Evolutionary conservation across 2,329 filamentous ascomycete species (phyloP).

Genomic region (Paraconiothyrium brasiliense): DNA sequence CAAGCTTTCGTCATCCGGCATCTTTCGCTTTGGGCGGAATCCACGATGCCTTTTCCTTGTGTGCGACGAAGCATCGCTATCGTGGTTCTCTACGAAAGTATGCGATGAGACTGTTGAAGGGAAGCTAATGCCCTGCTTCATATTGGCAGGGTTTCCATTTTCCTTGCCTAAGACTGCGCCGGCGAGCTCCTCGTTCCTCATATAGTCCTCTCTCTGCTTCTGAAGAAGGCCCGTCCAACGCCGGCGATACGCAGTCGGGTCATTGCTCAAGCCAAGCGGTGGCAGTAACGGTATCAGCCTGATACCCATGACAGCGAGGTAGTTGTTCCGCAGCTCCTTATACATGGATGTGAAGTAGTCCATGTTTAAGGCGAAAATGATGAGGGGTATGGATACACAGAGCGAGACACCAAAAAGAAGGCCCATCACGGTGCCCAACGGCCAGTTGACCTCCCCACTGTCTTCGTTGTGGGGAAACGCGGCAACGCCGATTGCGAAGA

Average conservation of each 20-base stretch:
- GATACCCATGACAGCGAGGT: slow-evolving; percentile 12
- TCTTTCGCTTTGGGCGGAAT: slow-evolving; percentile 1
- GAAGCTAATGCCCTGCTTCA: not conserved
- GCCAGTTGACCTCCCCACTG: slow-evolving; percentile 18
- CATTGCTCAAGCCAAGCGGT: not conserved
- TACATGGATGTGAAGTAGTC: slow-evolving; percentile 9
- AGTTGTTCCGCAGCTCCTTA: slow-evolving; percentile 16
- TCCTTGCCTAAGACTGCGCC: not conserved
- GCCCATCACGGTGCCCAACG: slow-evolving; percentile 16
- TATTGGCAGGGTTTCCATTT: not conserved
- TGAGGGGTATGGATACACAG: slow-evolving; percentile 16
- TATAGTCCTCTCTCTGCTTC: slow-evolving; percentile 4
- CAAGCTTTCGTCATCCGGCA: slow-evolving; percentile 6
- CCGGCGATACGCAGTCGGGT: slow-evolving; percentile 13
- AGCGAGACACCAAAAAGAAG: slow-evolving; percentile 18
- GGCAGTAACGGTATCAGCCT: slow-evolving; percentile 10
- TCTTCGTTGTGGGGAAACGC: slow-evolving; percentile 19
- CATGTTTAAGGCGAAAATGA: slow-evolving; percentile 20
- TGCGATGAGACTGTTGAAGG: slow-evolving; percentile 4
- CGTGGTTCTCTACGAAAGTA: not conserved
- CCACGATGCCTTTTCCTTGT: not conserved
- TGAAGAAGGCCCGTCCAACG: slow-evolving; percentile 16
- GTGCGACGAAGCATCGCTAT: not conserved
- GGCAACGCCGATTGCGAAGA: slow-evolving; percentile 23
- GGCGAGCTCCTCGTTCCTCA: slow-evolving; percentile 1